Evolutionary conservation across 441 rosid genomes (phyloP).

Genomic region (Pelargonium fulgidum): DNA sequence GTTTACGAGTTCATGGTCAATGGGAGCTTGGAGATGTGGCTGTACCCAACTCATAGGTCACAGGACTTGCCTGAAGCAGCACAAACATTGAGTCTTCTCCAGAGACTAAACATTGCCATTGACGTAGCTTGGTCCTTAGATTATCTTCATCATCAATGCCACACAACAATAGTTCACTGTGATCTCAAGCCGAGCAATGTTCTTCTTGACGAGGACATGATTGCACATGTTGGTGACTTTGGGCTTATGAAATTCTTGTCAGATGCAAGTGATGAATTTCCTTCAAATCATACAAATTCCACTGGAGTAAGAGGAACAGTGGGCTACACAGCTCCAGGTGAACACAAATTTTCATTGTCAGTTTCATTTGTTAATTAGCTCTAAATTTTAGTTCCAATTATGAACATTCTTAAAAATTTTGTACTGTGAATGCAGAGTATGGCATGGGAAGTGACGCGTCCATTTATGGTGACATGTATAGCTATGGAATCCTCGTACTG

Average conservation of each 20-base stretch:
- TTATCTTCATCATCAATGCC: conserved; percentile 13
- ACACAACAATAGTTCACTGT: neutral
- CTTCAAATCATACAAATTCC: neutral
- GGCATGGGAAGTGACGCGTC: conserved; percentile 7
- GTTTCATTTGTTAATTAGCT: neutral
- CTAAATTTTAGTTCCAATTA: neutral
- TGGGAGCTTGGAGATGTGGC: conserved; percentile 10
- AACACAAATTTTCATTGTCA: neutral
- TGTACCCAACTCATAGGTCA: neutral
- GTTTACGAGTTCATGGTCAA: conserved; percentile 16
- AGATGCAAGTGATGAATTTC: neutral
- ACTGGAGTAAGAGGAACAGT: neutral
- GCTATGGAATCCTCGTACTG: neutral
- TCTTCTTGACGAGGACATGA: conserved; percentile 9
- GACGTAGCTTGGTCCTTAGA: neutral
- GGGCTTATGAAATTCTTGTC: neutral
- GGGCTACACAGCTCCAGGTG: conserved; percentile 4
- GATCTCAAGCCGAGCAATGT: conserved; percentile 14
- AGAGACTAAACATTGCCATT: conserved; percentile 6
- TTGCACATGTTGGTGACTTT: conserved; percentile 8
- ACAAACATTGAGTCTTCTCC: neutral
- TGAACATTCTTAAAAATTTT: neutral
- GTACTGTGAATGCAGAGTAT: neutral
- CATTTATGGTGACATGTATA: neutral
- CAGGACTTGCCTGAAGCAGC: neutral